Base-by-base conservation (phyloP, 345 rosid species). In the Pistacia vera region DNA sequence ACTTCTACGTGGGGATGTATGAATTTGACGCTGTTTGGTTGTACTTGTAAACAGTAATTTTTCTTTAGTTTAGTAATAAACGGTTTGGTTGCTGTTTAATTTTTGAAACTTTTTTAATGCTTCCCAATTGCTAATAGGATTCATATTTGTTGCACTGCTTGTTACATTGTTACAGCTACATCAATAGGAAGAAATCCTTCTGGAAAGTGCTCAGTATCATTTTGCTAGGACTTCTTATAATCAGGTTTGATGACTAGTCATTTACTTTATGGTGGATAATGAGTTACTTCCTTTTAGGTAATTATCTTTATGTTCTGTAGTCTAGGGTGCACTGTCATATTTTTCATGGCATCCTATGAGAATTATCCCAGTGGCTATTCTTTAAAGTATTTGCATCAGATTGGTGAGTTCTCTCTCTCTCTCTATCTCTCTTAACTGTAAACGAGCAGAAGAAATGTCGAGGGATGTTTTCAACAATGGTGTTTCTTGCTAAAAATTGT, bases 321-420 rank as follows among this genome's bases (percentile, higher is more conserved):
- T 91, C 87, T 91, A 81, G 98, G 97, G 82, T 93, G 94, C 83
- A 90, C 97, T 8, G 74, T 78, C 77, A 61, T 91, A 75, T 71
- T 89, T 77, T 93, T 91, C 87, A 70, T 88, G 95, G 99, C 99
- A 11, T 96, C 97, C 16, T 92, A 86, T 78, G 85, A 85, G 85
- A 96, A 93, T 76, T 96, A 96, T 86, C 97, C 98, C 71, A 90
- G 98, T 63, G 95, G 98, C 75, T 84, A 89, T 80, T 97, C 99
- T 60, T 83, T 96, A 63, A 90, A 86, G 77, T 85, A 86, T 77
- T 87, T 96, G 88, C 99, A 92, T 86, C 85, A 73, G 68, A 81
- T 82, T 73, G 87, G 99, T 92, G 83, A 86, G 97, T 74, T 73
- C 76, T 59, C 78, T 64, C 68, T 64, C 51, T 44, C 64, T n/a